Evolutionary conservation across 1,139 yeast genomes (phyloP), one percentile per base, ranked within the genome.

Genomic region (Zygosaccharomyces sapae): DNA sequence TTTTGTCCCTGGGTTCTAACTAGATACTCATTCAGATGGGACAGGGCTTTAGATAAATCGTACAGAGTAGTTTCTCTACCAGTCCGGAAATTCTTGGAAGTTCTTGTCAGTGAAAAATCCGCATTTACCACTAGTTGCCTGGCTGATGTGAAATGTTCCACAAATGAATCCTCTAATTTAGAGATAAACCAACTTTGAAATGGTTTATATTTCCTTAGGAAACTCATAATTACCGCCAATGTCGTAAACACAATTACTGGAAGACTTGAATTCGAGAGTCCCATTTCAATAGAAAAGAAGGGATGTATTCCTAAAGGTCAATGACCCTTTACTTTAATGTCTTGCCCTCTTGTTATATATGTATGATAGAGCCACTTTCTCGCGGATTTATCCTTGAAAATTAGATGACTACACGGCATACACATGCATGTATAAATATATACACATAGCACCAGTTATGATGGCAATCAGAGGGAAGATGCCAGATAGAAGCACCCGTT

Each of bases 181-280:
- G 52, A 43, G 2, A 51, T 50, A 19, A 55, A 43, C 59, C 62
- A 58, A 19, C 40, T 38, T 35, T 53, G 48, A 16, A 56, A 53
- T 7, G 56, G 53, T 34, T 50, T 49, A 33, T 58, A 53, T 37
- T 49, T 55, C 35, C 58, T 51, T n/a, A 60, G 44, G 9, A 56
- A 39, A 16, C 59, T 51, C 56, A 61, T 53, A 3, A 45, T 12
- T 8, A 58, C 27, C 10, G 57, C 49, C 18, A 54, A 29, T 13
- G 50, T 31, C 9, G 53, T 45, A 12, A 53, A 43, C n/a, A 49
- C 25, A 5, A 54, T 38, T 5, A 49, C 42, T 22, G 48, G 43
- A 3, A 45, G 25, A 29, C 38, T 45, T 8, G 44, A 42, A 2
- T 22, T 20, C 12, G 35, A 19, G 22, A 20, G 13, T 13, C 24